A percentile compares a stretch with the other conserved stretches of the same genome.
Conservation (phyloP, 2,329 filamentous ascomycete genomes). For the Venturia nashicola region DNA sequence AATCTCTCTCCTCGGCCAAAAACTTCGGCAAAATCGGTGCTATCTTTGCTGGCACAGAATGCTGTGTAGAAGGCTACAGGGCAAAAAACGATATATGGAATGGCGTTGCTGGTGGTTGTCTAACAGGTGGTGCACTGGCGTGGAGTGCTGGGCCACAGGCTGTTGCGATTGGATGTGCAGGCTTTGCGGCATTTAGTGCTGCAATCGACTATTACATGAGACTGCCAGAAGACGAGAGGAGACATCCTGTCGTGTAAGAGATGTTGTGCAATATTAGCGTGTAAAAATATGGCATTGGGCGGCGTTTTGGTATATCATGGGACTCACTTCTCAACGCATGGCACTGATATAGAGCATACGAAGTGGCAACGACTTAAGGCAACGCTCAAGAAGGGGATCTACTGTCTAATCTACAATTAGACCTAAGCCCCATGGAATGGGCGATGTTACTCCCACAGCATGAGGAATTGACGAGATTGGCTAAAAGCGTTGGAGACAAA, state of each 20-base stretch:
- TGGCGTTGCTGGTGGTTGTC: conserved; percentile 74
- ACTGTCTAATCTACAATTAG: not conserved
- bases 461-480: not conserved
- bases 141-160: conserved; percentile 83
- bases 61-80: conserved; percentile 81
- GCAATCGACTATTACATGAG: conserved; percentile 86
- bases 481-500: not conserved
- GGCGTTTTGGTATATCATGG: conserved; percentile 2
- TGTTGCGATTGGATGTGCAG: conserved; percentile 73
- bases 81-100: conserved; percentile 92
- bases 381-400: not conserved
- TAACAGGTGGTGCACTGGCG: conserved; percentile 82
- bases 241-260: conserved; percentile 24
- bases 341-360: not conserved
- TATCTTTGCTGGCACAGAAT: conserved; percentile 86
- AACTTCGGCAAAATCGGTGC: conserved; percentile 91
- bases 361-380: not conserved
- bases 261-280: not conserved
- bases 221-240: conserved; percentile 28
- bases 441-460: not conserved
- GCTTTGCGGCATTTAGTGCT: conserved; percentile 84
- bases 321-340: conserved; percentile 3
- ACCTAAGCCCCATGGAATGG: not conserved
- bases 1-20: conserved; percentile 73
- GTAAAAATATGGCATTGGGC: not conserved